Conservation (phyloP, 352 stramenopile genomes). For the Phytophthora citrophthora region DNA sequence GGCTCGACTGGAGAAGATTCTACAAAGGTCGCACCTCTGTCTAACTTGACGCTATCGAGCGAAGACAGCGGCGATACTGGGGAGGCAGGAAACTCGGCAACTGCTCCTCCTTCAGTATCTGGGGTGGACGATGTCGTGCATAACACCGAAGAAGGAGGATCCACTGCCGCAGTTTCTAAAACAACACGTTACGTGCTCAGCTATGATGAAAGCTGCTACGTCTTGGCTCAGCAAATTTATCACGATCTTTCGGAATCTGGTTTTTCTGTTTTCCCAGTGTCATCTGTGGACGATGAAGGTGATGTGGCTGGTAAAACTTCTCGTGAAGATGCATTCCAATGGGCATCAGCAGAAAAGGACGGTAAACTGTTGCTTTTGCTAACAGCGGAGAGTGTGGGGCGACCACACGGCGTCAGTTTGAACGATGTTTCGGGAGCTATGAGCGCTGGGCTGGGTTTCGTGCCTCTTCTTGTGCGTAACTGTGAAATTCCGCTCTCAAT, state of each 20-base stretch:
- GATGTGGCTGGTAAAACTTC: background rate
- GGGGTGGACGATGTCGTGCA: background rate
- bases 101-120: background rate
- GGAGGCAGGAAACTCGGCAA: background rate
- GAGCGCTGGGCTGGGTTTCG: conserved; percentile 68
- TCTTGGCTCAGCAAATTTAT: conserved; percentile 58
- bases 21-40: background rate
- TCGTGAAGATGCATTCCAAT: conserved; percentile 66
- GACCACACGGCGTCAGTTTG: conserved; percentile 65
- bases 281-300: conserved; percentile 3
- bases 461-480: conserved; percentile 72
- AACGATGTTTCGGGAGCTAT: conserved; percentile 83
- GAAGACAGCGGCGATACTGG: background rate
- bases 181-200: conserved; percentile 67
- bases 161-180: conserved; percentile 2
- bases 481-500: conserved; percentile 85
- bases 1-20: conserved; percentile 4
- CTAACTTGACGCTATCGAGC: background rate
- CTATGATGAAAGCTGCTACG: conserved; percentile 69
- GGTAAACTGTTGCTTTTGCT: conserved; percentile 76
- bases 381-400: conserved; percentile 73
- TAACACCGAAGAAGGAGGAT: background rate
- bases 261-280: conserved; percentile 52
- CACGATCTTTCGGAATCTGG: conserved; percentile 52
- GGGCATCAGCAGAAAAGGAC: conserved; percentile 61